Percentiles rank a stretch among this genome's conserved stretches.
phyloP scores from a whole-genome alignment of 805 yeast species.

The Cyberlindnera amylophila region DNA sequence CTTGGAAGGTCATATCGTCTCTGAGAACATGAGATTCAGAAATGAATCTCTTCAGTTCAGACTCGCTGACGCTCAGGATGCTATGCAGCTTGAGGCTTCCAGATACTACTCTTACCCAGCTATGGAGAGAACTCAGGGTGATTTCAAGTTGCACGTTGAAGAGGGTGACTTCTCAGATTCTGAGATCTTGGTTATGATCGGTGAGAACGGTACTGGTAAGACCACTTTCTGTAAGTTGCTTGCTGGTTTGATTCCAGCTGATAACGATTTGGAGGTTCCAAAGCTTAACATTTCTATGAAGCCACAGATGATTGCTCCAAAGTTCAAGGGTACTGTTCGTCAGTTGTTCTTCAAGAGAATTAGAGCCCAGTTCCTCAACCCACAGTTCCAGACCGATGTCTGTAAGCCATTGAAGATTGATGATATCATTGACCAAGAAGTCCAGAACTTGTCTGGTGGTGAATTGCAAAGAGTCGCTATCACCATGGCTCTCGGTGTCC shows the following conservation, averaged over 20 bases:
- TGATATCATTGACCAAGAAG: slow-evolving; percentile 95
- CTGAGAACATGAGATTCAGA: slow-evolving; percentile 96
- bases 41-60: slow-evolving; percentile 92
- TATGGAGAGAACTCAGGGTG: slow-evolving; percentile 93
- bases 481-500: slow-evolving; percentile 87
- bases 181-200: slow-evolving; percentile 98
- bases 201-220: slow-evolving; percentile 99
- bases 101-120: slow-evolving; percentile 73
- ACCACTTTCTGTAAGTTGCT: slow-evolving; percentile 93
- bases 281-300: slow-evolving; percentile 93
- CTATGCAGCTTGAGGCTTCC: slow-evolving; percentile 69
- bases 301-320: slow-evolving; percentile 99
- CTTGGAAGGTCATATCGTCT: slow-evolving; percentile 95
- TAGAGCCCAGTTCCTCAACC: slow-evolving; percentile 87
- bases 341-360: slow-evolving; percentile 96
- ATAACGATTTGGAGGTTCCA: slow-evolving; percentile 74
- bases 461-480: slow-evolving; percentile 99
- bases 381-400: slow-evolving; percentile 98
- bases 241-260: slow-evolving; percentile 92
- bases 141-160: slow-evolving; percentile 79
- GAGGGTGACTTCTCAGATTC: slow-evolving; percentile 92
- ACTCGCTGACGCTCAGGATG: slow-evolving; percentile 84
- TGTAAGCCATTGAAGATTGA: slow-evolving; percentile 93
- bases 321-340: slow-evolving; percentile 97
- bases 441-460: slow-evolving; percentile 97